A percentile compares a stretch with the other conserved stretches of the same genome.
Conservation (phyloP, 805 yeast genomes). For the Schizosaccharomyces japonicus region DNA sequence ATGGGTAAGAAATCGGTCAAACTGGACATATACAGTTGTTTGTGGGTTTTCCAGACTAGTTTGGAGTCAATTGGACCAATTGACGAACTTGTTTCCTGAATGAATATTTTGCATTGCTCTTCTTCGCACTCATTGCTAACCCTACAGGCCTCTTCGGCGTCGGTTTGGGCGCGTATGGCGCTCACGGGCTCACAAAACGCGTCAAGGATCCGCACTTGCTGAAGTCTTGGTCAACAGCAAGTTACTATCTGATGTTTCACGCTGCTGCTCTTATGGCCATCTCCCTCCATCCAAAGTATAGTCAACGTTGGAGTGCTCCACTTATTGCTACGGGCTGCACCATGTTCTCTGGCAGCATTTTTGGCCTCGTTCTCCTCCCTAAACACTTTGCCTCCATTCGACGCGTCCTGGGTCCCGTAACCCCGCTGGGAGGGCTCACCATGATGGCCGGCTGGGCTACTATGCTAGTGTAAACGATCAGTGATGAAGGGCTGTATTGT, state of each 20-base stretch:
- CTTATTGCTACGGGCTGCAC: background rate
- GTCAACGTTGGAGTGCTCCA: background rate
- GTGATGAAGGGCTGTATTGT: background rate
- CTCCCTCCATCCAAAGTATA: conserved; percentile 2
- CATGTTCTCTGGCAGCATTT: conserved; percentile 5
- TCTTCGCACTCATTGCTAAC: background rate
- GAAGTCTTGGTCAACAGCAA: conserved; percentile 4
- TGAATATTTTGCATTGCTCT: too few relatives aligned
- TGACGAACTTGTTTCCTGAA: too few relatives aligned
- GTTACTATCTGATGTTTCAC: conserved; percentile 2
- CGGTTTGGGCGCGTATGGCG: conserved; percentile 2
- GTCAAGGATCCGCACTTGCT: conserved; percentile 3
- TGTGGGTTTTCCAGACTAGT: too few relatives aligned
- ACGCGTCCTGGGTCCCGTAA: conserved; percentile 1
- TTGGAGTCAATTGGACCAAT: too few relatives aligned
- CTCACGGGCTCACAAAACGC: conserved; percentile 4
- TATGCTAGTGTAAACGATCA: background rate
- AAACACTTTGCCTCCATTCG: background rate
- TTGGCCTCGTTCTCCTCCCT: background rate
- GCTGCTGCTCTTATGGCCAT: conserved; percentile 2
- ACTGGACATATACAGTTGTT: too few relatives aligned
- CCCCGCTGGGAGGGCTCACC: conserved; percentile 4
- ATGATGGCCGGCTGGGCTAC: conserved; percentile 4
- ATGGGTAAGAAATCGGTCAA: too few relatives aligned
- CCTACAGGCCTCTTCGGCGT: conserved; percentile 2